Percentiles rank a stretch among this genome's conserved stretches.
Evolutionary conservation across 2,329 filamentous ascomycete genomes (phyloP).

Genomic region (Tolypocladium guangdongense): DNA sequence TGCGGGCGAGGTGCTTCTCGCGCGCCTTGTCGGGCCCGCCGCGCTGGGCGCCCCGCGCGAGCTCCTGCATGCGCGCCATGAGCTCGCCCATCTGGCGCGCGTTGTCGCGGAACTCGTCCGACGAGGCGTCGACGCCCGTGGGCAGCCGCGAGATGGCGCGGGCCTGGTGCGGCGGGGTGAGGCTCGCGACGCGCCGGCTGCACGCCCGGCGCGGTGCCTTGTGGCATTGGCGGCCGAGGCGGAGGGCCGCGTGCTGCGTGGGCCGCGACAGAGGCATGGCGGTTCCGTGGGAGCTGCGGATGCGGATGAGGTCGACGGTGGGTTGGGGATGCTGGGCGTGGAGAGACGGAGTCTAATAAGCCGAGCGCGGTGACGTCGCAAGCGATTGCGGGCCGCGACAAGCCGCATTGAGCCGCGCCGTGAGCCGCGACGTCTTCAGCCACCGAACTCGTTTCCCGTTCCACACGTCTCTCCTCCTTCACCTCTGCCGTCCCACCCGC

Average conservation of each 20-base stretch:
- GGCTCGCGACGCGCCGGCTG: slow-evolving; percentile 51
- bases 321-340: background rate
- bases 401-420: slow-evolving; percentile 31
- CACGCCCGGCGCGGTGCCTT: slow-evolving; percentile 16
- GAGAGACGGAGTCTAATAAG: background rate
- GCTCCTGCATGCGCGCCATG: slow-evolving; percentile 53
- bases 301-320: slow-evolving; percentile 1
- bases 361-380: slow-evolving; percentile 5
- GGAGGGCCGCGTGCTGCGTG: slow-evolving; percentile 34
- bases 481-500: background rate
- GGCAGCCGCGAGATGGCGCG: slow-evolving; percentile 72
- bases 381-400: slow-evolving; percentile 22
- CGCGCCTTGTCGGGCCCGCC: slow-evolving; percentile 75
- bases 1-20: slow-evolving; percentile 75
- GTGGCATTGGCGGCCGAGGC: slow-evolving; percentile 11
- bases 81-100: slow-evolving; percentile 64
- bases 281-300: background rate
- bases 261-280: slow-evolving; percentile 38
- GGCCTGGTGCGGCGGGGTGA: slow-evolving; percentile 73
- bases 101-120: slow-evolving; percentile 74
- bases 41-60: slow-evolving; percentile 61
- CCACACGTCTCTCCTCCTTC: background rate
- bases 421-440: slow-evolving; percentile 1
- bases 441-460: background rate
- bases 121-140: slow-evolving; percentile 64